Percentiles rank a stretch among this genome's conserved stretches.
These are phyloP conservation scores for Alisma plantagoaquatica DNA, from an alignment of 106 monocot genomes.

Conservation along the genomic window DNA sequence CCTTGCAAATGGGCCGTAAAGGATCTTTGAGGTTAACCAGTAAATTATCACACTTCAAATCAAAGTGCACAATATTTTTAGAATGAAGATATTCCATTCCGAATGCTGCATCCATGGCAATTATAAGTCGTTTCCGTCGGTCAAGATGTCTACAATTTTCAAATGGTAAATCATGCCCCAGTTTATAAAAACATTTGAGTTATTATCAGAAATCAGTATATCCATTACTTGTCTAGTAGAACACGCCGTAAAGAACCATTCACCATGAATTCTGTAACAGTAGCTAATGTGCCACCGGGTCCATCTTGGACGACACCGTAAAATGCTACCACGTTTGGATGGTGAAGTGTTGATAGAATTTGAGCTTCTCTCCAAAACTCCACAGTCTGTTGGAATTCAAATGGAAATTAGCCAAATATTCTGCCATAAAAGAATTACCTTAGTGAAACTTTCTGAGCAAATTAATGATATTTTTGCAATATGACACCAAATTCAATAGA, in stretches of 20 bases:
- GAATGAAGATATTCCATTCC: constrained; percentile 97
- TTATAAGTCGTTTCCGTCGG: constrained; percentile 61
- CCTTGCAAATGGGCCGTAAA: constrained; percentile 89
- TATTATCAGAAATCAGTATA: background rate
- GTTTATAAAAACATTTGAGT: too few relatives aligned
- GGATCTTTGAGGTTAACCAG: constrained; percentile 81
- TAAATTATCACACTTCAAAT: constrained; percentile 93
- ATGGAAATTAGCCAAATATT: too few relatives aligned
- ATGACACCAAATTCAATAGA: too few relatives aligned
- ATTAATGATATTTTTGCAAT: too few relatives aligned
- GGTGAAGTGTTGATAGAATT: constrained; percentile 90
- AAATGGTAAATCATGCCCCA: constrained; percentile 3
- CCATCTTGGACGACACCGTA: constrained; percentile 88
- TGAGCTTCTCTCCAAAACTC: constrained; percentile 94
- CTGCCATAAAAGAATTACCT: too few relatives aligned
- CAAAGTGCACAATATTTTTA: constrained; percentile 89
- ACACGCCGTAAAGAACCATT: constrained; percentile 85
- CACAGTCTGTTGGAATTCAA: constrained; percentile 31
- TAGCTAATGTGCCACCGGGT: constrained; percentile 73
- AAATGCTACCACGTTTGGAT: constrained; percentile 91
- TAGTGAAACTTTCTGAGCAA: too few relatives aligned
- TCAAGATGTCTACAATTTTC: constrained; percentile 54
- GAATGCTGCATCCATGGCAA: constrained; percentile 93
- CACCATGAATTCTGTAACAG: constrained; percentile 89
- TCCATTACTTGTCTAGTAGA: constrained; percentile 52